Percentiles rank a stretch among this genome's conserved stretches.
phyloP scores from a whole-genome alignment of 768 basidiomycete genomes.

The Termitomyces sp. region DNA sequence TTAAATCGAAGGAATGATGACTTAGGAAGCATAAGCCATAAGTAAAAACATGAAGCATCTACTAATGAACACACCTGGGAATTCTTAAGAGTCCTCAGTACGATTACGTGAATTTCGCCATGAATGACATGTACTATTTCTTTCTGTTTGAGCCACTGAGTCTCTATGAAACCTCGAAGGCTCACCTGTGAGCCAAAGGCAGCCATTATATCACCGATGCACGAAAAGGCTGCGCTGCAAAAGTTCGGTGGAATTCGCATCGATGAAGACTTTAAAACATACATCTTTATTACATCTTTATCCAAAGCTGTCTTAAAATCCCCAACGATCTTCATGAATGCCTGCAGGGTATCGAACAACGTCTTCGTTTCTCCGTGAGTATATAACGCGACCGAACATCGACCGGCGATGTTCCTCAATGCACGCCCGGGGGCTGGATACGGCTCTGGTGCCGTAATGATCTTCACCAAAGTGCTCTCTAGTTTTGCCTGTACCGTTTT shows the following conservation, averaged over 20 bases:
- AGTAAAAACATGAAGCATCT: neutral
- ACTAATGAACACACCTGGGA: conserved; percentile 56
- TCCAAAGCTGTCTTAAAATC: conserved; percentile 64
- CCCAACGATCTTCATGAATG: conserved; percentile 68
- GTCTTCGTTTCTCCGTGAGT: conserved; percentile 78
- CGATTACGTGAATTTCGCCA: conserved; percentile 77
- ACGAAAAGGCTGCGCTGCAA: conserved; percentile 76
- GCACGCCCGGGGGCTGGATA: conserved; percentile 89
- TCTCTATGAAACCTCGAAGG: neutral
- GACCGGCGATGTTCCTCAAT: conserved; percentile 71
- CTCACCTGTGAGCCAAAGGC: conserved; percentile 81
- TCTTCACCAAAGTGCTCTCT: conserved; percentile 63
- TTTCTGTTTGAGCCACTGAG: neutral
- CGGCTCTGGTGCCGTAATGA: conserved; percentile 59
- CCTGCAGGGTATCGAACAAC: conserved; percentile 83
- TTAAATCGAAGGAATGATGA: conserved; percentile 81
- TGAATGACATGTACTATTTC: conserved; percentile 88
- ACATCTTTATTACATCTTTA: conserved; percentile 69
- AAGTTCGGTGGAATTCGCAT: conserved; percentile 11
- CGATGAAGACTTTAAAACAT: conserved; percentile 24
- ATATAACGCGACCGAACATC: conserved; percentile 76
- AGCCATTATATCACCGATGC: conserved; percentile 87
- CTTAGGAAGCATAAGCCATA: conserved; percentile 35
- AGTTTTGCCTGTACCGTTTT: conserved; percentile 62
- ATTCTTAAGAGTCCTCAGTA: conserved; percentile 68